phyloP scores from a whole-genome alignment of 2,329 filamentous ascomycete genomes.

The Penicillium griseofulvum region DNA sequence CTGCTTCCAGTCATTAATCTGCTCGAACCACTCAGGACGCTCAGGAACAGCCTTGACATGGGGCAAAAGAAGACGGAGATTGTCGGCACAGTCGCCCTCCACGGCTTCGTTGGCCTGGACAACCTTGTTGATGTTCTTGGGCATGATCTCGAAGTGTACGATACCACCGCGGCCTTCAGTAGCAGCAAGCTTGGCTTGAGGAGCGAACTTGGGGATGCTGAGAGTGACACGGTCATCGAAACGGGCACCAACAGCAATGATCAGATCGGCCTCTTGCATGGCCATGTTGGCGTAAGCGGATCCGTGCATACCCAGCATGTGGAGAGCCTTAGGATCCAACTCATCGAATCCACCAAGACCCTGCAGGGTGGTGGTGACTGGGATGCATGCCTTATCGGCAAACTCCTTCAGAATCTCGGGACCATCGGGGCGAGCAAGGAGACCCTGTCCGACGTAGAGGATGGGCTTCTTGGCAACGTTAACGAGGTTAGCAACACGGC shows the following conservation, averaged over 20 bases:
- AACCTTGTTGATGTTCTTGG: slow-evolving; percentile 99
- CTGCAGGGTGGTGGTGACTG: slow-evolving; percentile 93
- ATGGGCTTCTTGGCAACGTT: slow-evolving; percentile 91
- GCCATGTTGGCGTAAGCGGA: slow-evolving; percentile 97
- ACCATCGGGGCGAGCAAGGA: slow-evolving; percentile 76
- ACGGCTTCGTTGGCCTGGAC: slow-evolving; percentile 94
- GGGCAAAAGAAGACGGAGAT: slow-evolving; percentile 73
- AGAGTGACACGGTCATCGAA: slow-evolving; percentile 95
- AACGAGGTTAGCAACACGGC: slow-evolving; percentile 75
- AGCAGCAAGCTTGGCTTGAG: slow-evolving; percentile 79
- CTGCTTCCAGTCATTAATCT: slow-evolving; percentile 88
- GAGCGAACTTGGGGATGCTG: slow-evolving; percentile 81
- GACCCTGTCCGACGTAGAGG: slow-evolving; percentile 90
- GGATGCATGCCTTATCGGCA: slow-evolving; percentile 85
- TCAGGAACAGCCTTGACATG: slow-evolving; percentile 63
- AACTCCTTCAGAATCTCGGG: slow-evolving; percentile 77
- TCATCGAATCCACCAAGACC: slow-evolving; percentile 92
- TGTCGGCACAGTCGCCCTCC: slow-evolving; percentile 84
- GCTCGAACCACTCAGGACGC: slow-evolving; percentile 79
- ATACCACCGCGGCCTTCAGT: slow-evolving; percentile 86
- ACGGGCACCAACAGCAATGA: slow-evolving; percentile 87
- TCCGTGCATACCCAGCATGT: slow-evolving; percentile 99
- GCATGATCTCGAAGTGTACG: slow-evolving; percentile 96
- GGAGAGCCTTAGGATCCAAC: slow-evolving; percentile 86
- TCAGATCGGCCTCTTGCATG: slow-evolving; percentile 94